phyloP scores from a whole-genome alignment of 192 early-diverging fungal species.

The Coemansia sp. region DNA sequence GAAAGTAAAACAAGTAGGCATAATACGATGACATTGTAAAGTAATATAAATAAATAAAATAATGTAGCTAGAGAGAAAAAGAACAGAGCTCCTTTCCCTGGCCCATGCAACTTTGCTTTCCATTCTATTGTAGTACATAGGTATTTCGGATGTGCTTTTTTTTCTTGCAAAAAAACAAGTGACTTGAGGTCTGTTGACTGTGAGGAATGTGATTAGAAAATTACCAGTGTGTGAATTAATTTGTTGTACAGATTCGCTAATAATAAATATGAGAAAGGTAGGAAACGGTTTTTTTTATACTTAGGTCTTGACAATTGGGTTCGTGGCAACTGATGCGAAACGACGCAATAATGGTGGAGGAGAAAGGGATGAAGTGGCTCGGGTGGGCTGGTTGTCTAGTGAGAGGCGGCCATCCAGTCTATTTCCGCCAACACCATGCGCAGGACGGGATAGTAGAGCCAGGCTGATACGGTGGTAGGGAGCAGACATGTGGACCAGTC shows the following conservation, averaged over 20 bases:
- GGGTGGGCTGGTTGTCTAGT: too few relatives aligned
- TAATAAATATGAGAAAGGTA: background rate
- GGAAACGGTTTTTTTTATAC: background rate
- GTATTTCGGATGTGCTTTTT: too few relatives aligned
- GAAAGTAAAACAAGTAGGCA: too few relatives aligned
- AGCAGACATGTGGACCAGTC: constrained; percentile 5
- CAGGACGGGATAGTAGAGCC: constrained; percentile 22
- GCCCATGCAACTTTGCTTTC: too few relatives aligned
- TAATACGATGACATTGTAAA: too few relatives aligned
- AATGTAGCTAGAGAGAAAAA: background rate
- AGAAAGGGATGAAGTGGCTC: too few relatives aligned
- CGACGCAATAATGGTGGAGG: background rate
- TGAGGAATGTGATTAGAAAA: background rate
- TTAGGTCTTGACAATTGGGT: background rate
- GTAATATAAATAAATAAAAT: too few relatives aligned
- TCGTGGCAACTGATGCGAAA: background rate
- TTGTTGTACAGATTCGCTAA: background rate
- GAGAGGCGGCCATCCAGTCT: constrained; percentile 9
- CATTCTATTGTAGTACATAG: too few relatives aligned
- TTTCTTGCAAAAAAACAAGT: too few relatives aligned
- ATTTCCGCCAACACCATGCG: background rate
- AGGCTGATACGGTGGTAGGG: constrained; percentile 38
- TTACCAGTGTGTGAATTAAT: background rate
- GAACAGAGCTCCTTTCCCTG: too few relatives aligned
- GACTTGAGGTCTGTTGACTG: too few relatives aligned